Base-by-base conservation (phyloP, 1,284 basidiomycete species). In the Veloboletus limbatus region DNA sequence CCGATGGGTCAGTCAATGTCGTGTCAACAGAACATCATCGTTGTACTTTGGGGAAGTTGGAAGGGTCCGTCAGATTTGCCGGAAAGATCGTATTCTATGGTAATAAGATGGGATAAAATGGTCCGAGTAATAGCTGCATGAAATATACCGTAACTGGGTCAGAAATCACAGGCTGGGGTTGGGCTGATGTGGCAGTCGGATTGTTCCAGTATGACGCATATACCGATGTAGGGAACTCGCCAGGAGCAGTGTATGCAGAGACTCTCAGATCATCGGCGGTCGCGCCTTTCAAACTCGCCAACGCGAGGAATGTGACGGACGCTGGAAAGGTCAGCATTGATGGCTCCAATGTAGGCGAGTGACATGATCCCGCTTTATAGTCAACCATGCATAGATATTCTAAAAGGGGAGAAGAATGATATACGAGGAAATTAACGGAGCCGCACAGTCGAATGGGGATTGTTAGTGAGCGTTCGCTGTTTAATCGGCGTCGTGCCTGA, bases 141-240 rank as follows among this genome's bases (percentile, higher is more conserved):
- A n/a, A n/a, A n/a, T n/a, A 54, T 65, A 81, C 82, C 40, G 71
- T 70, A 25, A 84, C 73, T 3, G 80, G 78, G 59, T 86, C 82
- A 3, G 81, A 76, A 40, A 87, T 74, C 21, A 84, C 72, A n/a
- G 84, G 85, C 57, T 85, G 81, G 4, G 78, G 77, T 63, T 85
- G 80, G 4, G 71, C 76, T 22, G 72, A 72, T 3, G 82, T 85
- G n/a, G 75, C 79, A 11, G 81, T 85, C 13, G 85, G 82, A 51
- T 75, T 63, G 57, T 86, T 84, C 66, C 79, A 84, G 62, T 86
- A 87, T 49, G 75, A 68, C 10, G 62, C 60, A 59, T 76, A 85
- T 18, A 72, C 63, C 3, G 78, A 75, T 1, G 81, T 81, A 3
- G 81, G 82, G 58, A 84, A 84, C 3, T 63, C 56, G 8, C 81